Evolutionary conservation across 306 rosid species (phyloP).

Genomic region (Sicyos edulis): DNA sequence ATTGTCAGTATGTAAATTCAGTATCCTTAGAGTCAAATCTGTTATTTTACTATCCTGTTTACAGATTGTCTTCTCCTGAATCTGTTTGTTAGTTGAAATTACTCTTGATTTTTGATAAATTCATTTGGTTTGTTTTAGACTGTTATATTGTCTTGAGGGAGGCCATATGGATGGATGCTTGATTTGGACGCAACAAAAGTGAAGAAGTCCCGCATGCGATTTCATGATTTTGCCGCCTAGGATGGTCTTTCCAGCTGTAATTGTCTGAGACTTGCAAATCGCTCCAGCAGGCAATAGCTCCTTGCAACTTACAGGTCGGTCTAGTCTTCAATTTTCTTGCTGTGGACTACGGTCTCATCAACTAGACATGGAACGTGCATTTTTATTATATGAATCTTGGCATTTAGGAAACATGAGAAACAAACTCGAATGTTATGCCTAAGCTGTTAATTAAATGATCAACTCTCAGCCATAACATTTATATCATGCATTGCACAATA

Average conservation of each 20-base stretch:
- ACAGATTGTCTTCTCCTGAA: no score
- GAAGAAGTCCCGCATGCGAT: not conserved
- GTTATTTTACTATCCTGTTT: not conserved
- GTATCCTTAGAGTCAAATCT: not conserved
- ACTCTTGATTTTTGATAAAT: no score
- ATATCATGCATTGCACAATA: constrained; percentile 19
- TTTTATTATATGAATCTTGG: constrained; percentile 14
- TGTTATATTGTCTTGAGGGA: constrained; percentile 8
- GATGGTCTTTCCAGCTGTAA: constrained; percentile 18
- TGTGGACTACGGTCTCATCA: constrained; percentile 13
- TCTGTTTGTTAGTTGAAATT: not conserved
- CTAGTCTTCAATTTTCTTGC: constrained; percentile 8
- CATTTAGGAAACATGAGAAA: constrained; percentile 19
- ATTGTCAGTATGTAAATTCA: constrained; percentile 15
- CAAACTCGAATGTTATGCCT: constrained; percentile 17
- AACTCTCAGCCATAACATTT: constrained; percentile 17
- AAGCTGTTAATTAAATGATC: constrained; percentile 19
- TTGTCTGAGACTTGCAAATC: constrained; percentile 1
- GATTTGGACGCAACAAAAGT: not conserved
- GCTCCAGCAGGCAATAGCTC: constrained; percentile 11
- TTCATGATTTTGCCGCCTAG: constrained; percentile 4
- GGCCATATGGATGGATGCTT: constrained; percentile 14
- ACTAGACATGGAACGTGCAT: constrained; percentile 20
- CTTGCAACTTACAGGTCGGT: constrained; percentile 12
- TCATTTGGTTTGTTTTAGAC: not conserved